phyloP scores from a whole-genome alignment of 768 basidiomycete species.

The Pleurotus salmoneostramineus region DNA sequence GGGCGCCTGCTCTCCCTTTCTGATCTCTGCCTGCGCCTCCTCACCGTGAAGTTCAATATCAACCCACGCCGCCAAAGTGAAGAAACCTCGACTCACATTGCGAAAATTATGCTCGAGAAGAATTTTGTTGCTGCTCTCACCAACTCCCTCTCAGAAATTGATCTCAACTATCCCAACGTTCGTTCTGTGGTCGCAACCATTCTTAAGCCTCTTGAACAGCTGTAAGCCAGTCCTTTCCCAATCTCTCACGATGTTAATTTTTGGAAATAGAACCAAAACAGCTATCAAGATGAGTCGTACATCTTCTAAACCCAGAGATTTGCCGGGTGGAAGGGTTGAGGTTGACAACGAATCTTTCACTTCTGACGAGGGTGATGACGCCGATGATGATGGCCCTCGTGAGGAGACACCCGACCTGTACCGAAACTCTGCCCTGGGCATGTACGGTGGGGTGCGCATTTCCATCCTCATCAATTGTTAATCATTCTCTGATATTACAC shows the following conservation, averaged over 20 bases:
- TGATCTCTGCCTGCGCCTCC: constrained; percentile 83
- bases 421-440: constrained; percentile 93
- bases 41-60: constrained; percentile 72
- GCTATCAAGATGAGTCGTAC: constrained; percentile 97
- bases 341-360: constrained; percentile 41
- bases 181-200: constrained; percentile 83
- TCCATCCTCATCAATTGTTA: not conserved
- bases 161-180: constrained; percentile 93
- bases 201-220: constrained; percentile 80
- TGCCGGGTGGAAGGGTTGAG: constrained; percentile 42
- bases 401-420: constrained; percentile 93
- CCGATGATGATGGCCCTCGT: constrained; percentile 47
- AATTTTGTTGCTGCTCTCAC: constrained; percentile 90
- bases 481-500: no score
- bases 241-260: not conserved
- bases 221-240: constrained; percentile 49
- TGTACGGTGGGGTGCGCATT: constrained; percentile 82
- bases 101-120: constrained; percentile 98
- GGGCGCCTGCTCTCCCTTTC: constrained; percentile 83
- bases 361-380: constrained; percentile 56
- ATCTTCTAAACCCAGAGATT: constrained; percentile 61
- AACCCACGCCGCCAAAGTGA: constrained; percentile 52
- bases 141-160: constrained; percentile 83
- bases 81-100: constrained; percentile 86
- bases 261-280: constrained; percentile 70